Percentiles rank a stretch among this genome's conserved stretches.
These are phyloP conservation scores for Tetrahymena malaccensis DNA, from an alignment of 73 alveolate genomes.

Conservation along the genomic window DNA sequence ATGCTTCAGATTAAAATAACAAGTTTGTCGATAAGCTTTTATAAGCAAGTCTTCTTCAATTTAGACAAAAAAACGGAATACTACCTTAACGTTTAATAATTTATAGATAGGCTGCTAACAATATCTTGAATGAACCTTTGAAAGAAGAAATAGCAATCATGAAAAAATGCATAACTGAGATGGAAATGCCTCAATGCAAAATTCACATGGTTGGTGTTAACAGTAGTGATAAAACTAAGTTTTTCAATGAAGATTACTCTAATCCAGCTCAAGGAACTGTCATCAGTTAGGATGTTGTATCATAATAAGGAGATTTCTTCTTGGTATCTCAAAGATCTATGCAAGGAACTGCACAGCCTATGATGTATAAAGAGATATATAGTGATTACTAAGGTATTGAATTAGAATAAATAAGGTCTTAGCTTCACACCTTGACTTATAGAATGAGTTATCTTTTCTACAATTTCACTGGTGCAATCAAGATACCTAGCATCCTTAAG, in stretches of 20 bases:
- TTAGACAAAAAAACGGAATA: background rate
- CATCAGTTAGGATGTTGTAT: background rate
- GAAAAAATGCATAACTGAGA: background rate
- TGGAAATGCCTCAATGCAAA: background rate
- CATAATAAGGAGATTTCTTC: background rate
- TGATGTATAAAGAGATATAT: conserved; percentile 2
- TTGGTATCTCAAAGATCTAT: background rate
- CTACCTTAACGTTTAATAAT: background rate
- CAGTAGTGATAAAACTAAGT: background rate
- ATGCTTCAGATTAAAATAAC: background rate
- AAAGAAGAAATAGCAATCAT: background rate
- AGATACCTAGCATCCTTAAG: conserved; percentile 76
- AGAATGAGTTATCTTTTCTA: conserved; percentile 69
- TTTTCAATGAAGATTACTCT: background rate
- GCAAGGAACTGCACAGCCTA: background rate
- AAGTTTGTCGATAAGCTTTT: background rate
- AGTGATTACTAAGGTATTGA: conserved; percentile 48
- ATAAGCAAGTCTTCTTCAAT: background rate
- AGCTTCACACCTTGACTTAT: conserved; percentile 44
- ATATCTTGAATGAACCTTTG: background rate
- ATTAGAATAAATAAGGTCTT: conserved; percentile 13
- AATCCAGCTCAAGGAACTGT: background rate
- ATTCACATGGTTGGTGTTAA: background rate
- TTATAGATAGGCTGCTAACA: background rate
- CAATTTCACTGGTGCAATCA: conserved; percentile 73